phyloP scores from a whole-genome alignment of 371 early-diverging fungal genomes.

The Rhizopus arrhizus region DNA sequence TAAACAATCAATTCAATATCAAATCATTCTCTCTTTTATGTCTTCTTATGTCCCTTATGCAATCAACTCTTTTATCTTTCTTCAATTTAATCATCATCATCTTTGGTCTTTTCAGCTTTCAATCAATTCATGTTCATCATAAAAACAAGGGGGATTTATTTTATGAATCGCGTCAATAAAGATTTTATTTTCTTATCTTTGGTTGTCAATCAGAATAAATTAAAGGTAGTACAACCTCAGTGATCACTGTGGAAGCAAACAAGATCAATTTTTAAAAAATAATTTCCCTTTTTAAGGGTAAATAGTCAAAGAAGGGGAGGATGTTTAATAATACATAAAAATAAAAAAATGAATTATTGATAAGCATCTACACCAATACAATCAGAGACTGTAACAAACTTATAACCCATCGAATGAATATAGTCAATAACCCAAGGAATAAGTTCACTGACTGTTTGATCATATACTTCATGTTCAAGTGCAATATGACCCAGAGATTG shows the following conservation, averaged over 20 bases:
- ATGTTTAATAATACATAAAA: neutral
- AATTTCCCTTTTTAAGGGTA: conserved; percentile 5
- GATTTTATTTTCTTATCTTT: no score
- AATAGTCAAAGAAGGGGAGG: neutral
- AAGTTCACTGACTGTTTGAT: conserved; percentile 34
- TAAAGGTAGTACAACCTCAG: no score
- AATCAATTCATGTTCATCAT: no score
- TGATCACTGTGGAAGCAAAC: no score
- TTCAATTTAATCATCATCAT: neutral
- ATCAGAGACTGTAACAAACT: conserved; percentile 51
- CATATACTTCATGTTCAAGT: conserved; percentile 40
- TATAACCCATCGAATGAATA: conserved; percentile 36
- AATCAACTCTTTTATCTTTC: neutral
- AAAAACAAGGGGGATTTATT: no score
- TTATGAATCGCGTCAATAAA: no score
- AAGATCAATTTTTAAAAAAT: no score
- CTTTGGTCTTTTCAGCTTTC: neutral
- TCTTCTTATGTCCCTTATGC: neutral
- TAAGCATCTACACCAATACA: conserved; percentile 30
- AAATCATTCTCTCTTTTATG: neutral
- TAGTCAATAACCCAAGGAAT: conserved; percentile 38
- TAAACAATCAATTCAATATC: conserved; percentile 5
- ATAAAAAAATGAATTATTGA: conserved; percentile 10
- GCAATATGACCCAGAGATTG: conserved; percentile 35
- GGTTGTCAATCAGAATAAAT: no score